Evolutionary conservation across 1,284 basidiomycete species (phyloP), one percentile per base, ranked within the genome.

Genomic region (Leccinum variabile): DNA sequence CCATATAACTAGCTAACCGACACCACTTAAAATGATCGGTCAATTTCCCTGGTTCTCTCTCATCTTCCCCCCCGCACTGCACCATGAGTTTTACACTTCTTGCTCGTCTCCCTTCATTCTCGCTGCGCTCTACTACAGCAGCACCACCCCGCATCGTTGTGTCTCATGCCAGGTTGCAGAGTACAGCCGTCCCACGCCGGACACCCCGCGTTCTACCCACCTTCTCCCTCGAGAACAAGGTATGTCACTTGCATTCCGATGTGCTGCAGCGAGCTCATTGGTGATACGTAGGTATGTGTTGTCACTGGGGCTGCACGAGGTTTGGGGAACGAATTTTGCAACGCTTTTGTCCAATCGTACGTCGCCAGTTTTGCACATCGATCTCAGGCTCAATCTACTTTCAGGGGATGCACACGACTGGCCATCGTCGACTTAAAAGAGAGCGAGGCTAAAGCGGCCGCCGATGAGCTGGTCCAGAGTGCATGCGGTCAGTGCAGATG

Each of bases 271-370:
- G 5, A 44, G n/a, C 10, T 35, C 25, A 22, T 54, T 58, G 30
- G 67, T 8, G 2, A 25, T 22, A 32, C 30, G 11, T 77, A 97
- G 89, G 94, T 96, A 56, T 95, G 92, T 78, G 81, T 97, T 68
- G 88, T 98, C 60, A 98, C 96, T n/a, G 96, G 96, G 59, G 97
- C 90, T 59, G 96, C 94, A 16, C 84, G 92, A 70, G 96, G 96
- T 13, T 79, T 97, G 41, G 95, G 95, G 14, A 85, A 91, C 70
- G 88, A 94, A 76, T 94, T 97, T 76, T 94, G 92, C 70, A 86
- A 89, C 59, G 94, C 94, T 8, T 94, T 98, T 76, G 74, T 96
- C 68, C 88, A 92, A 78, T 92, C 92, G 83, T 94, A 75, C 70
- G 87, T 83, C 22, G 28, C 63, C 46, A 56, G n/a, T 30, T 33